Percentiles rank a stretch among this genome's conserved stretches.
Evolutionary conservation across 495 filamentous ascomycete genomes (phyloP).

Genomic region (Evansstolkia leycettana): DNA sequence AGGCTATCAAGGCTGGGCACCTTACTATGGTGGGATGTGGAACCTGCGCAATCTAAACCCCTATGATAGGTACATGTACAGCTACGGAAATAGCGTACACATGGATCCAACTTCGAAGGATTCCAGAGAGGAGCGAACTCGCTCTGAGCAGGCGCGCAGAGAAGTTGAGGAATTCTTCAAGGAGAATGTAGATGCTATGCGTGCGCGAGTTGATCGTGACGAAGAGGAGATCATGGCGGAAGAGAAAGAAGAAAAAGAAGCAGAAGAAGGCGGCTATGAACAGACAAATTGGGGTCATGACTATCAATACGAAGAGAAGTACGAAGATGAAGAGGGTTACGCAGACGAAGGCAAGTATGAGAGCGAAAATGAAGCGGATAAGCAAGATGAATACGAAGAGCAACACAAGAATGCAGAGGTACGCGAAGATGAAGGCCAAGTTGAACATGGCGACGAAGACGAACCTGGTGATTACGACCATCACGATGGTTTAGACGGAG

Average conservation of each 20-base stretch:
- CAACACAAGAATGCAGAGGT: background rate
- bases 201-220: slow-evolving; percentile 7
- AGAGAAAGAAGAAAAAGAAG: slow-evolving; percentile 2
- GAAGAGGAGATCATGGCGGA: slow-evolving; percentile 4
- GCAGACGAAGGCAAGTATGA: background rate
- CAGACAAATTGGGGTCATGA: background rate
- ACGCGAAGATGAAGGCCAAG: background rate
- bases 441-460: slow-evolving; percentile 1
- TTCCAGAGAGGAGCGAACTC: slow-evolving; percentile 11
- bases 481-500: too few relatives aligned
- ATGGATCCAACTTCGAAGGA: slow-evolving; percentile 16
- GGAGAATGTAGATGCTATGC: slow-evolving; percentile 5
- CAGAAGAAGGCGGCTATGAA: background rate
- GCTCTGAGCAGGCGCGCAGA: slow-evolving; percentile 3
- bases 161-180: slow-evolving; percentile 1
- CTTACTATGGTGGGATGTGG: background rate
- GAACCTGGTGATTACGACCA: background rate
- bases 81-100: slow-evolving; percentile 20
- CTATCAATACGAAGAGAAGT: background rate
- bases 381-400: background rate
- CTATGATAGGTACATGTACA: slow-evolving; percentile 17
- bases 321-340: background rate
- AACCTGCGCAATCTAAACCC: background rate
- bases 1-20: slow-evolving; percentile 4
- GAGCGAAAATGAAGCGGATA: background rate